These are phyloP conservation scores for Arthrobotrys sinensis DNA, from an alignment of 2,329 filamentous ascomycete species.

Conservation along the genomic window DNA sequence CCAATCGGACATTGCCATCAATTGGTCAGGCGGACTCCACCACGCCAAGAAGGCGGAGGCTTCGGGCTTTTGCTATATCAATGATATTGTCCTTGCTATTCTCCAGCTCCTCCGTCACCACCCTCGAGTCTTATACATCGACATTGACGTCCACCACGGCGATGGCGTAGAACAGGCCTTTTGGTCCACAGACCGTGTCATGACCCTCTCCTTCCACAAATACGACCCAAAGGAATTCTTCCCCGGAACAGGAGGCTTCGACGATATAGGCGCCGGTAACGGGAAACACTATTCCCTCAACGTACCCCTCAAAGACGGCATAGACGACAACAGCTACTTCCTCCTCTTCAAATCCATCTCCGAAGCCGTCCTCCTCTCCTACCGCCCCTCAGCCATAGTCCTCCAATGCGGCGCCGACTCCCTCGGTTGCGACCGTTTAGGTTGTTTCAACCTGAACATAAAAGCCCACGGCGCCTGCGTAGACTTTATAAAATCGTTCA, in stretches of 20 bases:
- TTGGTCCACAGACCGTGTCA: slow-evolving; percentile 79
- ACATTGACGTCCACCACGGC: slow-evolving; percentile 78
- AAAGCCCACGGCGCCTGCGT: slow-evolving; percentile 80
- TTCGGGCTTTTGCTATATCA: slow-evolving; percentile 98
- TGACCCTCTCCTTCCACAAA: slow-evolving; percentile 81
- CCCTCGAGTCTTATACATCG: slow-evolving; percentile 77
- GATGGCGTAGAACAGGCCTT: slow-evolving; percentile 81
- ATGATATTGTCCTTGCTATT: slow-evolving; percentile 80
- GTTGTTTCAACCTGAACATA: slow-evolving; percentile 81
- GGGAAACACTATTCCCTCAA: slow-evolving; percentile 80
- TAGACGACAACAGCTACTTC: slow-evolving; percentile 78
- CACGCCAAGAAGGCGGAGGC: slow-evolving; percentile 96
- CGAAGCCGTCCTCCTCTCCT: slow-evolving; percentile 78
- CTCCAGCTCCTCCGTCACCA: slow-evolving; percentile 77
- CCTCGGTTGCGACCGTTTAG: slow-evolving; percentile 77
- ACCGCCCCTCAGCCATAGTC: slow-evolving; percentile 77
- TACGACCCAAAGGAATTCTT: slow-evolving; percentile 78
- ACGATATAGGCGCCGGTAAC: slow-evolving; percentile 77
- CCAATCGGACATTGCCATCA: slow-evolving; percentile 95
- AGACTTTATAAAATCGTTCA: slow-evolving; percentile 78
- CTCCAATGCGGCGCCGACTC: slow-evolving; percentile 79
- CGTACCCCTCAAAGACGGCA: slow-evolving; percentile 79
- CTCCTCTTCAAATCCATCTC: slow-evolving; percentile 79
- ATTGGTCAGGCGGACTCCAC: slow-evolving; percentile 96
- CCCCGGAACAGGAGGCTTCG: slow-evolving; percentile 78